Evolutionary conservation across 768 basidiomycete species (phyloP).

Genomic region (Lyophyllum shimeji): DNA sequence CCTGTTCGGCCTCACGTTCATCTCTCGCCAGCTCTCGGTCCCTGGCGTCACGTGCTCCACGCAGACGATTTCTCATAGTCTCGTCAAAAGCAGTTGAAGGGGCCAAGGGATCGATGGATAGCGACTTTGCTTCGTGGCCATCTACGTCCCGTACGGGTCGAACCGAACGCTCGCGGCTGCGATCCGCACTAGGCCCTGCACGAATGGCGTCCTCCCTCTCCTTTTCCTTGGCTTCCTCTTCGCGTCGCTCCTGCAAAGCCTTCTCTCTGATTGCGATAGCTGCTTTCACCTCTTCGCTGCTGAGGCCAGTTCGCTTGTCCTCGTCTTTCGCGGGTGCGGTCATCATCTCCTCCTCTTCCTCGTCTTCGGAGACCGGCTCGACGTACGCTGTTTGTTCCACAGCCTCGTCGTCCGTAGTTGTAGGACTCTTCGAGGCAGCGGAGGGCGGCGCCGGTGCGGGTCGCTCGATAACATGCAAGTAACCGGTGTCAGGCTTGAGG

Average conservation of each 20-base stretch:
- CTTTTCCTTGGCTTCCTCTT: conserved; percentile 28
- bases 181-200: conserved; percentile 3
- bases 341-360: conserved; percentile 80
- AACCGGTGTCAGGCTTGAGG: conserved; percentile 85
- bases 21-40: conserved; percentile 27
- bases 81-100: conserved; percentile 84
- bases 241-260: conserved; percentile 55
- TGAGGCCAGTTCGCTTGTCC: conserved; percentile 74
- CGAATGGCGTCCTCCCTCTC: conserved; percentile 13
- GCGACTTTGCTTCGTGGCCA: conserved; percentile 24
- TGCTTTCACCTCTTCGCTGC: conserved; percentile 71
- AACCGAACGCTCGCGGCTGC: conserved; percentile 21
- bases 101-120: conserved; percentile 87
- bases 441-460: conserved; percentile 47
- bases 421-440: conserved; percentile 45
- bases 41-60: conserved; percentile 30
- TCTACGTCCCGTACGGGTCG: conserved; percentile 25
- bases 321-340: conserved; percentile 77
- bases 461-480: conserved; percentile 71
- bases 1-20: conserved; percentile 28
- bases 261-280: conserved; percentile 87
- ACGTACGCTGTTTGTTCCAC: conserved; percentile 53
- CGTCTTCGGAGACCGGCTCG: conserved; percentile 94
- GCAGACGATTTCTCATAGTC: conserved; percentile 69
- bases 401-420: conserved; percentile 23